Conservation (phyloP, 495 filamentous ascomycete genomes). For the Aspergillus avenaceus region DNA sequence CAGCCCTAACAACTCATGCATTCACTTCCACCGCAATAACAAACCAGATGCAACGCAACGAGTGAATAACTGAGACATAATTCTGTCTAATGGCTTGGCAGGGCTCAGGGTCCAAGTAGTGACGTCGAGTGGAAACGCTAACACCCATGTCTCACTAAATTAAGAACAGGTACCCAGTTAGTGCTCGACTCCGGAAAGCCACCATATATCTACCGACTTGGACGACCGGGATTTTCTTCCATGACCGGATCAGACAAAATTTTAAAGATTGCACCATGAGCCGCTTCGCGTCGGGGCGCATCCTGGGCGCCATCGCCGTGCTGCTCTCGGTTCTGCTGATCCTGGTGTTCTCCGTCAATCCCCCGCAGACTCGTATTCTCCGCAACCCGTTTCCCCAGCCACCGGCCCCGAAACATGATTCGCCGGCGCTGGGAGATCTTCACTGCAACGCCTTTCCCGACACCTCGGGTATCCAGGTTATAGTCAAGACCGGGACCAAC, state of each 20-base stretch:
- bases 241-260: not conserved
- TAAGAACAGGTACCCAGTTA: not conserved
- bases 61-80: too few species aligned
- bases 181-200: not conserved
- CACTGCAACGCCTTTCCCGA: slow-evolving; percentile 12
- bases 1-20: too few species aligned
- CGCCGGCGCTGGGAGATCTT: not conserved
- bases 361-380: not conserved
- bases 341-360: not conserved
- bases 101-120: not conserved
- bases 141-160: not conserved
- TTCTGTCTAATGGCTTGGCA: not conserved
- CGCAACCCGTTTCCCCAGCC: not conserved
- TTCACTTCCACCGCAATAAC: too few species aligned
- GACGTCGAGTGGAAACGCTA: not conserved
- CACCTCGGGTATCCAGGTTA: slow-evolving; percentile 10
- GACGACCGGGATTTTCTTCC: too few species aligned
- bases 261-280: not conserved
- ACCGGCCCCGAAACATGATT: not conserved
- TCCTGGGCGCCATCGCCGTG: not conserved
- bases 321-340: not conserved
- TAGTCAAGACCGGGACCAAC: slow-evolving; percentile 56
- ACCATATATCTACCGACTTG: too few species aligned
- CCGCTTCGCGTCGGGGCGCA: not conserved
- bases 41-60: too few species aligned